Conservation (phyloP, 2,329 filamentous ascomycete genomes). For the Colletotrichum siamense region DNA sequence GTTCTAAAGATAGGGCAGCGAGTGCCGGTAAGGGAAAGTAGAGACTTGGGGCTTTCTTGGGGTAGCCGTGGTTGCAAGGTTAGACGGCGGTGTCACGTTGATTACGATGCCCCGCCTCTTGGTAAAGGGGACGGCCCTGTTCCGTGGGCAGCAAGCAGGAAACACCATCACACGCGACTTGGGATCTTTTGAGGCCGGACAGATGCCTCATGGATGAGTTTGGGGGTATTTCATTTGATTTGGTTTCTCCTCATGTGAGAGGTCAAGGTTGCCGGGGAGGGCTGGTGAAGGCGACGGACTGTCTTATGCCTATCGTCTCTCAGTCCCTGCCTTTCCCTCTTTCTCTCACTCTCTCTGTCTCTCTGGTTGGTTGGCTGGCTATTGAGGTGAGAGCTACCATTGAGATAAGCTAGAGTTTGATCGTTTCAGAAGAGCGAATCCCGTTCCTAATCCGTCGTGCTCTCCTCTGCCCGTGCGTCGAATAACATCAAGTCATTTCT, state of each 20-base stretch:
- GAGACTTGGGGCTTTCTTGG: background rate
- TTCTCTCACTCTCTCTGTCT: background rate
- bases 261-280: background rate
- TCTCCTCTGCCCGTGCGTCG: background rate
- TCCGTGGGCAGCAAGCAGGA: background rate
- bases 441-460: background rate
- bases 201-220: background rate
- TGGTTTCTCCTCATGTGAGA: background rate
- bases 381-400: background rate
- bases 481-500: background rate
- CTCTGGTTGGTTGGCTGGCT: background rate
- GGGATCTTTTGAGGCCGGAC: background rate
- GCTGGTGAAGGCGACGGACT: background rate
- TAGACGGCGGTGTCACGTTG: constrained; percentile 5
- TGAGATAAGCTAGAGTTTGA: background rate
- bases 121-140: constrained; percentile 9
- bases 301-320: background rate
- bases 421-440: constrained; percentile 2
- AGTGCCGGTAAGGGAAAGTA: background rate
- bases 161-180: background rate
- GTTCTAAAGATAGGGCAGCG: constrained; percentile 5
- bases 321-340: background rate
- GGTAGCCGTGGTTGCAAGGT: constrained; percentile 2
- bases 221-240: background rate
- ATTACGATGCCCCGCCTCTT: constrained; percentile 8